Base-by-base conservation (phyloP, 306 rosid genomes). In the Chamaecrista fasciculata region DNA sequence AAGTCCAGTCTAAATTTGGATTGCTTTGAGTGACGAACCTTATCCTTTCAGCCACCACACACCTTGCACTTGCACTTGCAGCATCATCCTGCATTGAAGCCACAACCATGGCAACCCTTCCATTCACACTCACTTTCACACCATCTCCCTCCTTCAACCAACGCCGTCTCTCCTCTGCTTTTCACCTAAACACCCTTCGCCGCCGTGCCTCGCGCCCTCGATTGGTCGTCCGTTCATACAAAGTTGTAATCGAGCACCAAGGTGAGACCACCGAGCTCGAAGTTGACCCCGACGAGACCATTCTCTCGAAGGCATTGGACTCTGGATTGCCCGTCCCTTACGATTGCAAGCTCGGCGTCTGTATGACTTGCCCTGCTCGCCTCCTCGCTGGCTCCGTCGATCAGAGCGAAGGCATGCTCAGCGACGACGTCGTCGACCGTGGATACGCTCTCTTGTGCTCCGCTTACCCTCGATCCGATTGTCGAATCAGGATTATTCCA, bases 341-440 rank as follows among this genome's bases (percentile, higher is more conserved):
- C 70, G 99, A 94, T 66, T 94, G 99, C 84, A 95, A 83, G 87
- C 97, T 95, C 23, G 99, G 99, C 0, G 99, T 91, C 1, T 95
- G 99, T 81, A 95, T 95, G 99, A 95, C 99, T 42, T 95, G 99
- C 82, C 99, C 99, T 6, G 99, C 99, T 55, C 83, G 69, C 64
- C 97, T 95, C 14, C 5, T 91, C 11, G 79, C 78, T 11, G 99
- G 99, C 62, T 37, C 79, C 11, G 97, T 95, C 11, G 97, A 95
- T 64, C 99, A 95, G 79, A 95, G 92, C 37, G 97, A 89, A 24
- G 99, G 99, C 9, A 95, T 95, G 99, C 95, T 95, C 18, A 95
- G 99, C 28, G 99, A 95, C 34, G 99, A 91, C 74, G 97, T 95
- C n/a, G 86, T 91, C 66, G 97, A 89, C 51, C 83, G 91, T 5